These are phyloP conservation scores for Dissoconium aciculare DNA, from an alignment of 2,329 filamentous ascomycete species.

Conservation along the genomic window DNA sequence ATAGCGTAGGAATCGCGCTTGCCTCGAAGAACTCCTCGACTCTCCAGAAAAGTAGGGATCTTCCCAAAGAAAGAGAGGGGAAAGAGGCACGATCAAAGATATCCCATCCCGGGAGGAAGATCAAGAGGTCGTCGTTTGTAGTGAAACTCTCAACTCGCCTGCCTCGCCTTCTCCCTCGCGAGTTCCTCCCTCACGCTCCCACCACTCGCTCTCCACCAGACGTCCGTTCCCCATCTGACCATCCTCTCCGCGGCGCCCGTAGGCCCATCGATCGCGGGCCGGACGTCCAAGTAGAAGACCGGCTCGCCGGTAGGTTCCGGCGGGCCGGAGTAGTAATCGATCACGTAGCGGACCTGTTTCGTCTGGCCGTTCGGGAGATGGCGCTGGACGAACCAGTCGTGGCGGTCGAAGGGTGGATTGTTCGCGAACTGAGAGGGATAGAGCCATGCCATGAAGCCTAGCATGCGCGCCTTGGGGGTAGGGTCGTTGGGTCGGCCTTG, in stretches of 20 bases:
- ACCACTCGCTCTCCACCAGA: constrained; percentile 83
- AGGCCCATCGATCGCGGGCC: constrained; percentile 73
- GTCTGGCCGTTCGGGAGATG: constrained; percentile 47
- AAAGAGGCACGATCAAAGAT: too few relatives aligned
- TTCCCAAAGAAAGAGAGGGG: too few relatives aligned
- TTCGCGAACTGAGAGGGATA: constrained; percentile 67
- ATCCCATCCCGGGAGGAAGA: too few relatives aligned
- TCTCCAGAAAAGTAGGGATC: too few relatives aligned
- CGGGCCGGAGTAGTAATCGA: constrained; percentile 85
- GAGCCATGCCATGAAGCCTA: constrained; percentile 63
- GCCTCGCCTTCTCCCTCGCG: constrained; percentile 15
- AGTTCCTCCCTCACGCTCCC: constrained; percentile 43
- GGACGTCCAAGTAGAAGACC: constrained; percentile 88
- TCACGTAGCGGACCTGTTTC: constrained; percentile 80
- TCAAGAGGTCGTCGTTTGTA: too few relatives aligned
- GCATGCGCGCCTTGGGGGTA: constrained; percentile 79
- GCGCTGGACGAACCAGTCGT: constrained; percentile 89
- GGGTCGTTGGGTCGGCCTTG: constrained; percentile 77
- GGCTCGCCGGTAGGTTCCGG: constrained; percentile 76
- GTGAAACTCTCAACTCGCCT: constrained; percentile 6
- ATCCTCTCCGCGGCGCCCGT: constrained; percentile 65
- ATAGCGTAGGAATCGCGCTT: too few relatives aligned
- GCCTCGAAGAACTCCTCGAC: too few relatives aligned
- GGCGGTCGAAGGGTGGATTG: constrained; percentile 83
- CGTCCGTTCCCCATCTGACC: constrained; percentile 78